These are phyloP conservation scores for Morella rubra DNA, from an alignment of 306 rosid species.

Conservation along the genomic window DNA sequence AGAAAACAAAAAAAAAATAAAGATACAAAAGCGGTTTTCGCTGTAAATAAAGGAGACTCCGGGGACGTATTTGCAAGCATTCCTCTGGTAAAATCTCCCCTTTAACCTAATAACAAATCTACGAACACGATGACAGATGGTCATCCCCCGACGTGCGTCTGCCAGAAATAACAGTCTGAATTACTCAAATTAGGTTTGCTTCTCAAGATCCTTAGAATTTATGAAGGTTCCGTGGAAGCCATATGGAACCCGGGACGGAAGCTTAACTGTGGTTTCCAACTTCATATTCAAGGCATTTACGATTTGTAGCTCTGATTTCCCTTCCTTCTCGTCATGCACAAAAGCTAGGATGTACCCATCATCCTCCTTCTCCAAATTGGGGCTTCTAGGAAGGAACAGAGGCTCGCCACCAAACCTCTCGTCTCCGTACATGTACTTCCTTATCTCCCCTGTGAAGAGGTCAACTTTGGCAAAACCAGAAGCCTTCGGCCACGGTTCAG, in stretches of 20 bases:
- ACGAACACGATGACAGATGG: neutral
- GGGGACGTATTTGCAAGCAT: conserved; percentile 67
- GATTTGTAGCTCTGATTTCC: conserved; percentile 76
- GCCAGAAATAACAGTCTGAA: neutral
- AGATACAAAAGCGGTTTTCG: too few species aligned
- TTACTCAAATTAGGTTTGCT: conserved; percentile 39
- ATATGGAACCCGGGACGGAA: conserved; percentile 88
- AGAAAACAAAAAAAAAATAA: too few species aligned
- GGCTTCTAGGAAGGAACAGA: conserved; percentile 60
- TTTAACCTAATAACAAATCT: neutral
- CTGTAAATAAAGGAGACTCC: conserved; percentile 57
- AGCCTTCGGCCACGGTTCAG: conserved; percentile 87
- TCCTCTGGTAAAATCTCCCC: conserved; percentile 75
- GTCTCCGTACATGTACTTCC: conserved; percentile 58
- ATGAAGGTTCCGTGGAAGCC: conserved; percentile 96
- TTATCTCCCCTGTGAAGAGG: conserved; percentile 50
- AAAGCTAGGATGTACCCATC: conserved; percentile 27
- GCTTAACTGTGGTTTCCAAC: conserved; percentile 63
- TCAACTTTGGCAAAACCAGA: conserved; percentile 89
- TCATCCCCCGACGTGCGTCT: neutral
- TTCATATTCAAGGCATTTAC: conserved; percentile 72
- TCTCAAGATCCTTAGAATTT: conserved; percentile 51
- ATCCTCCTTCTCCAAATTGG: conserved; percentile 48
- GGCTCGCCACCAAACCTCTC: conserved; percentile 84
- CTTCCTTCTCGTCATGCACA: conserved; percentile 82